Evolutionary conservation across 345 rosid species (phyloP), one percentile per base, ranked within the genome.

Genomic region (Linum trigynum): DNA sequence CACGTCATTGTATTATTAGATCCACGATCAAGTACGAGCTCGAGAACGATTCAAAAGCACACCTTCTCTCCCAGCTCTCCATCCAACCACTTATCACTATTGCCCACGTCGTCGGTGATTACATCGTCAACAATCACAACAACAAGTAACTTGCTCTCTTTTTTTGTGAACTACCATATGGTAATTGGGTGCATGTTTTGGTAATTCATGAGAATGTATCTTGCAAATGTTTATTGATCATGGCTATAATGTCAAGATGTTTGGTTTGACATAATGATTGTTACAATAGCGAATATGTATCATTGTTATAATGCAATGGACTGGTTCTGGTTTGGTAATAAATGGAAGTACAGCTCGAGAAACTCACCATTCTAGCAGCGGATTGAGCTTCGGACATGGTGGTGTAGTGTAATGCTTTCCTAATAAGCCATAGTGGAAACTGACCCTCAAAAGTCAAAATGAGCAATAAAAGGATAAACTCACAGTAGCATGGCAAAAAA

Each of bases 371-470:
- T 57, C 23, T 57, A 3, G 61, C 61, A 12, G 61, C 61, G 38
- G 11, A 12, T 16, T 37, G 16, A 57, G 57, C 51, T 59, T 69
- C 57, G 32, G 32, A 23, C 0, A 66, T 66, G n/a, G 74, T 8
- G 43, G 55, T 23, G 32, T 64, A 55, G 69, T 62, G 71, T 64
- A 63, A 64, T 66, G 72, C 76, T 76, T 78, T 78, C 72, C 70
- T 67, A 69, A 77, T 65, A 72, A 75, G 79, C 86, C 86, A 78
- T 80, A 74, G 73, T 15, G 51, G 69, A 63, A 61, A 78, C 77
- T 85, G 96, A 91, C 79, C 91, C 90, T 70, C 63, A 74, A 82
- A 72, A 66, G 83, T 71, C 79, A 82, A 23, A 23, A 23, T 23
- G 32, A 23, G 32, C 32, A 23, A 23, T 23, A 23, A 23, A 23